Conservation (phyloP, 2,329 filamentous ascomycete genomes). For the Paecilomyces formosus region DNA sequence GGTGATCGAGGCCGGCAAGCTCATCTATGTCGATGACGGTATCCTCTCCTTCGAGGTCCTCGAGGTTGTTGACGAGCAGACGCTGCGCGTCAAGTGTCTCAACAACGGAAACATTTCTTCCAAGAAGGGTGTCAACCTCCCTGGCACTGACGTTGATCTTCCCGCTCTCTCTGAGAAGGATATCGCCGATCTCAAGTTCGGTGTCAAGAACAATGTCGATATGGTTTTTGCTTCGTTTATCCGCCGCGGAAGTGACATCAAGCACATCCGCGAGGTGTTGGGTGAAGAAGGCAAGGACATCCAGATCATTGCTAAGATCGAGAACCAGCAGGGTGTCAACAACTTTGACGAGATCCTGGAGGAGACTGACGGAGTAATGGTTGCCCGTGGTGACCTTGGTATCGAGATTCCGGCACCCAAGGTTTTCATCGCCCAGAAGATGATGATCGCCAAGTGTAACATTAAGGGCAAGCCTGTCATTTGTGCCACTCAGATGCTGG, state of each 20-base stretch:
- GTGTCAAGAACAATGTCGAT: conserved; percentile 97
- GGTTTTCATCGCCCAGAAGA: conserved; percentile 99
- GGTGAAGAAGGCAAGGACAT: conserved; percentile 91
- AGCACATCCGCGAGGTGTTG: conserved; percentile 81
- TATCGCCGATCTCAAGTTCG: conserved; percentile 85
- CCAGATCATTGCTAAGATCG: conserved; percentile 99
- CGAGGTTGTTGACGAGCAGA: conserved; percentile 81
- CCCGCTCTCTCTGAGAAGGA: conserved; percentile 98
- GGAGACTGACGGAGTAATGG: conserved; percentile 99
- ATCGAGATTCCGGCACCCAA: conserved; percentile 98
- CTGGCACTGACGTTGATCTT: conserved; percentile 97
- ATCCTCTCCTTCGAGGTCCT: conserved; percentile 94
- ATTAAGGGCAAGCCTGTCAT: conserved; percentile 97
- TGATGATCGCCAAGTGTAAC: conserved; percentile 99
- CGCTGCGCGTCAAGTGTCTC: conserved; percentile 73
- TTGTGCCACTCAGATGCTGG: conserved; percentile 98
- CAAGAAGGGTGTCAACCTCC: conserved; percentile 98
- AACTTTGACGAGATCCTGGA: conserved; percentile 97
- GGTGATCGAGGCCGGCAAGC: conserved; percentile 83
- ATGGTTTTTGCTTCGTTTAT: conserved; percentile 99
- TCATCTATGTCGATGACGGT: conserved; percentile 97
- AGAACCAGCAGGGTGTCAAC: conserved; percentile 99
- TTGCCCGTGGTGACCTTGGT: conserved; percentile 94
- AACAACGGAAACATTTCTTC: conserved; percentile 99
- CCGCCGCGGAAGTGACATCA: conserved; percentile 86